Conservation (phyloP, 495 filamentous ascomycete species). For the Stereocaulon alpinum region DNA sequence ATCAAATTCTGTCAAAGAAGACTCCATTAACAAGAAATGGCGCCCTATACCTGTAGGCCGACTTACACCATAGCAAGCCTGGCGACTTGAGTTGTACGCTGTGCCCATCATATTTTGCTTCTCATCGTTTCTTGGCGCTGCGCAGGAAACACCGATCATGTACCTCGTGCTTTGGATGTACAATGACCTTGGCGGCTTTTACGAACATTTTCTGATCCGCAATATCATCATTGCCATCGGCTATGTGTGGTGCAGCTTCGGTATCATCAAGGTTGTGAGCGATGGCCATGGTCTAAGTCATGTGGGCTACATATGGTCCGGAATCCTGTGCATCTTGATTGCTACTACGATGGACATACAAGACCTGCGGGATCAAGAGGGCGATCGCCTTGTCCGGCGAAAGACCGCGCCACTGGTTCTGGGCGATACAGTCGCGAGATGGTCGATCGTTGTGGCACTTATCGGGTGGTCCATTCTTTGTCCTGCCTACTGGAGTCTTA, state of each 20-base stretch:
- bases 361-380: conserved; percentile 37
- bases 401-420: conserved; percentile 31
- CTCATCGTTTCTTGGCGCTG: background rate
- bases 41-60: conserved; percentile 28
- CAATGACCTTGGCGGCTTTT: conserved; percentile 38
- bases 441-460: conserved; percentile 27
- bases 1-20: conserved; percentile 34
- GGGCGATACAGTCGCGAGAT: conserved; percentile 33
- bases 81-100: background rate
- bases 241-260: conserved; percentile 27
- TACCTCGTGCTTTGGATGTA: too few relatives aligned
- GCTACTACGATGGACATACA: conserved; percentile 40
- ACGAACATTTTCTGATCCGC: conserved; percentile 30
- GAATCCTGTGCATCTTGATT: conserved; percentile 32
- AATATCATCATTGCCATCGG: conserved; percentile 32
- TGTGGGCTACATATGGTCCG: conserved; percentile 29
- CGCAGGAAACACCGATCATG: too few relatives aligned
- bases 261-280: conserved; percentile 16
- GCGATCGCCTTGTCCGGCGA: conserved; percentile 33
- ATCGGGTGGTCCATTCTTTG: conserved; percentile 32
- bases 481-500: conserved; percentile 27
- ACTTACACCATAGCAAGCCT: background rate
- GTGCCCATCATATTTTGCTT: background rate
- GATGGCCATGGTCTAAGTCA: background rate
- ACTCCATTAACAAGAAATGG: conserved; percentile 47